Base-by-base conservation (phyloP, 1,284 basidiomycete species). In the Papiliotrema laurentii region DNA sequence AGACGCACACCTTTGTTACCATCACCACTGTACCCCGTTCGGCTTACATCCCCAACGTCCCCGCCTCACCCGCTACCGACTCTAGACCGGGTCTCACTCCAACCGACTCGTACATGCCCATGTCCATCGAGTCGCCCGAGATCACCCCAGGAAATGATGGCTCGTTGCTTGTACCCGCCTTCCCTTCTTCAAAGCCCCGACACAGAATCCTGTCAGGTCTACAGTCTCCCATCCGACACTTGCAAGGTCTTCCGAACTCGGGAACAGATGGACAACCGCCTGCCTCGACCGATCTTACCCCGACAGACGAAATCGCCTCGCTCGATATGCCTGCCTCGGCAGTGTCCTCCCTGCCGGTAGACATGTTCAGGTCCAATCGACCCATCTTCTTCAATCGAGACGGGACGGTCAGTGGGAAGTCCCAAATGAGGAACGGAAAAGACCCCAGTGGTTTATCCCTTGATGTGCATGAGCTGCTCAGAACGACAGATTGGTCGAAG, bases 401-500 rank as follows among this genome's bases (percentile, higher is more conserved):
- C 47, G 62, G 64, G 1, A 54, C 54, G 9, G 52, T 63, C 19
- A 57, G 40, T 18, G 48, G 48, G 16, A 49, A 30, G 24, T 31
- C 36, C 4, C 41, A 40, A 1, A 27, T 34, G 6, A 13, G 21
- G 2, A 39, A 21, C 0, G 43, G 38, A 6, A 30, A 38, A 11
- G 49, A 49, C 22, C 48, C 30, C 4, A 33, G 46, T n/a, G 55
- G 55, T 5, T 47, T 35, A 11, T 47, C 50, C 0, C 27, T 53
- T 16, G 58, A 64, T 39, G 64, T 69, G 1, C 53, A 61, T 34
- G 54, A 46, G 14, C 45, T 74, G 30, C 53, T 69, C 27, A 45
- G 61, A 13, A 56, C 43, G 4, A 66, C 60, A 5, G 70, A 74
- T 49, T 74, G 72, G 72, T 41, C 57, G 14, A 54, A 62, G 42